Evolutionary conservation across 2,329 filamentous ascomycete species (phyloP), one percentile per base, ranked within the genome.

Genomic region (Intubia oerlemansii): DNA sequence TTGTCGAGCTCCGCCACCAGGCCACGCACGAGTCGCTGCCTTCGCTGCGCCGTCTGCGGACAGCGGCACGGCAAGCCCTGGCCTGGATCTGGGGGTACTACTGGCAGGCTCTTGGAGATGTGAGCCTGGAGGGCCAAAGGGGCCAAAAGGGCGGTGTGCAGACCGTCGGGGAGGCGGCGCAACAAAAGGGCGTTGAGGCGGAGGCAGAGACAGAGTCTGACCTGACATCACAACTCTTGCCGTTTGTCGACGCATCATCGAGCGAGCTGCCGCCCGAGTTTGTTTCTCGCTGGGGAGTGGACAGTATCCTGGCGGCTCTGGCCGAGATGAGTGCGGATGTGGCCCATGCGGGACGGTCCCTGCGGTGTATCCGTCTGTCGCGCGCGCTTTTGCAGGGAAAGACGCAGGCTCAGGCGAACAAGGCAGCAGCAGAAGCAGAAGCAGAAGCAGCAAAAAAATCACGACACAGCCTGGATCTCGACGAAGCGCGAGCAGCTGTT

Each of bases 81-180:
- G 56, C 59, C 25, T 93, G 84, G 84, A 70, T 93, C 29, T 92
- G 80, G 79, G 62, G 71, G 30, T 79, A 79, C 47, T 93, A 91
- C 54, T 95, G 84, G 84, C 52, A 49, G 41, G 52, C 61, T 24
- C 45, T 68, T 13, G 32, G 27, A 5, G 36, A 12, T 4, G 26
- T 12, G 8, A n/a, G n/a, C n/a, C n/a, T n/a, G n/a, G 34, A 22
- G 5, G 33, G 21, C 17, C 11, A 27, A 34, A 11, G 34, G 10
- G 5, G 32, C 15, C 31, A 35, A 15, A 11, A 19, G 13, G n/a
- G 29, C 18, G 10, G 28, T 17, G 10, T 30, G 15, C 4, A 22
- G 17, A 15, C 31, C 15, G 17, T 29, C 5, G 16, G 14, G 30
- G 17, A 24, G 16, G 10, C 8, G 4, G n/a, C n/a, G n/a, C n/a